These are phyloP conservation scores for Paramecium caudatum DNA, from an alignment of 73 alveolate genomes.

Conservation along the genomic window DNA sequence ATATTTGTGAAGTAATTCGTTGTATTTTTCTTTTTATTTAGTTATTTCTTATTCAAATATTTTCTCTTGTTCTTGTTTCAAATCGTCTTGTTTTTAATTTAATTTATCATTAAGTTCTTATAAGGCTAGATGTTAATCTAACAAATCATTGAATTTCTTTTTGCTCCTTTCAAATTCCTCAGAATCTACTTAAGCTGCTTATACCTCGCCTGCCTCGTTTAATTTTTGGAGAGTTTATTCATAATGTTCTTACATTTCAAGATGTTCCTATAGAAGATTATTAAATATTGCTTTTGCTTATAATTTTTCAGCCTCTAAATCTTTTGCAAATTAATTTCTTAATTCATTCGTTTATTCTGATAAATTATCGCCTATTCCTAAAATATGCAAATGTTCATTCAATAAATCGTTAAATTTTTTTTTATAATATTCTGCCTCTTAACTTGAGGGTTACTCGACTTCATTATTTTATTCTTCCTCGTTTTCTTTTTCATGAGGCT, in stretches of 20 bases:
- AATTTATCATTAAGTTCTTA: not conserved
- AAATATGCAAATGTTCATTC: not conserved
- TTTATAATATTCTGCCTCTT: conserved; percentile 13
- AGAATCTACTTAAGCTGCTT: not conserved
- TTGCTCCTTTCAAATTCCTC: not conserved
- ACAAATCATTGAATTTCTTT: not conserved
- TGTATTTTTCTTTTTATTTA: not conserved
- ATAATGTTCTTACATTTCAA: not conserved
- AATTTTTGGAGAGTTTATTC: not conserved
- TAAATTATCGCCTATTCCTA: not conserved
- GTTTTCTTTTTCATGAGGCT: not conserved
- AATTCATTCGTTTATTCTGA: not conserved
- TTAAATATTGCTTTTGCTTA: not conserved
- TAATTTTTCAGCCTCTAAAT: not conserved
- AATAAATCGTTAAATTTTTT: not conserved
- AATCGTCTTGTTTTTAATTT: not conserved
- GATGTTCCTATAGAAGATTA: conserved; percentile 1
- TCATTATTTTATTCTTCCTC: too few relatives aligned
- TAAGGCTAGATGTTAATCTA: not conserved
- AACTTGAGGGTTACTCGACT: not conserved
- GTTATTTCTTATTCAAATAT: not conserved
- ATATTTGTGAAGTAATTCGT: not conserved
- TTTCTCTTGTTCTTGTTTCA: not conserved
- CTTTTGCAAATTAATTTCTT: not conserved
- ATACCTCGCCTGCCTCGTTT: not conserved